phyloP scores from a whole-genome alignment of 305 asterid species.

The Rubia balearica region DNA sequence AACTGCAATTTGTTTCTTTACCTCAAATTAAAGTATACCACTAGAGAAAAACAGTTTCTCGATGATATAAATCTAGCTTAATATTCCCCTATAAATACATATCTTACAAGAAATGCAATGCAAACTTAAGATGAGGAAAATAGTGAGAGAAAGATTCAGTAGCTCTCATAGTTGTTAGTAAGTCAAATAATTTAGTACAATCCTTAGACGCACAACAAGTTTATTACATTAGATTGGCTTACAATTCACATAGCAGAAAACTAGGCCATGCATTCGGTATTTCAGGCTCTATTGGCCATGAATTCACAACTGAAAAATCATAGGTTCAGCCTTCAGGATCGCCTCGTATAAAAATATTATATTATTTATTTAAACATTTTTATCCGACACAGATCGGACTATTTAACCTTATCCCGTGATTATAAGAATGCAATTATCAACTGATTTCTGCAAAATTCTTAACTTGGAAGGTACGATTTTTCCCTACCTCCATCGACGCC shows the following conservation, averaged over 20 bases:
- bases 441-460: slow-evolving; percentile 8
- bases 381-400: background rate
- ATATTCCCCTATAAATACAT: slow-evolving; percentile 11
- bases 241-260: background rate
- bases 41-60: slow-evolving; percentile 24
- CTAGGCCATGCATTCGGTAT: slow-evolving; percentile 6
- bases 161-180: slow-evolving; percentile 13
- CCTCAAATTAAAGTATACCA: slow-evolving; percentile 11
- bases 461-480: slow-evolving; percentile 3
- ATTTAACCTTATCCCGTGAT: background rate
- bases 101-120: slow-evolving; percentile 22
- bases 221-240: slow-evolving; percentile 2
- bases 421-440: background rate
- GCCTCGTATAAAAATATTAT: background rate
- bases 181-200: slow-evolving; percentile 8
- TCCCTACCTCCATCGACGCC: slow-evolving; percentile 16
- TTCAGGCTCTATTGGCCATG: background rate
- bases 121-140: slow-evolving; percentile 10
- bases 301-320: slow-evolving; percentile 4
- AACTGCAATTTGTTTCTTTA: background rate
- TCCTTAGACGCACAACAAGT: slow-evolving; percentile 4
- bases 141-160: slow-evolving; percentile 1
- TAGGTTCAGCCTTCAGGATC: slow-evolving; percentile 3
- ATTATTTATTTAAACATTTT: too few relatives aligned
- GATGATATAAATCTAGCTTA: slow-evolving; percentile 15